Evolutionary conservation across 1,284 basidiomycete species (phyloP).

Genomic region (Xerocomus tenax): DNA sequence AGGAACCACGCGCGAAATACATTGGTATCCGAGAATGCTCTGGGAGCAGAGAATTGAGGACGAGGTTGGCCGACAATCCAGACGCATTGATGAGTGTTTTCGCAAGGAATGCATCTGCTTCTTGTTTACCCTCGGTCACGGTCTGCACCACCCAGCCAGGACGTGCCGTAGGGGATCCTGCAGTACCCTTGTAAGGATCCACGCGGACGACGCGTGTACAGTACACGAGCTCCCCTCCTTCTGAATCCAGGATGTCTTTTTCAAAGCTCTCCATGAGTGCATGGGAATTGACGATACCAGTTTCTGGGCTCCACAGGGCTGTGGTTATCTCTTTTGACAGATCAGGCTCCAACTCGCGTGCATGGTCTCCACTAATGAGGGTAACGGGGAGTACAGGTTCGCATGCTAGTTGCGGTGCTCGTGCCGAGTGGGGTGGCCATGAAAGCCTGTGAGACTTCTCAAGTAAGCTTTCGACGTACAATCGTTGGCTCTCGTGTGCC

Average conservation of each 20-base stretch:
- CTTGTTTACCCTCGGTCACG: constrained; percentile 40
- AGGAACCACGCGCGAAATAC: constrained; percentile 77
- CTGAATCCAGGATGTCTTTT: constrained; percentile 65
- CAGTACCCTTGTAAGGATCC: constrained; percentile 46
- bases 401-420: constrained; percentile 13
- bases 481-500: constrained; percentile 54
- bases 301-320: constrained; percentile 78
- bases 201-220: constrained; percentile 85
- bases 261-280: constrained; percentile 73
- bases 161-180: constrained; percentile 12
- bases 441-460: constrained; percentile 49
- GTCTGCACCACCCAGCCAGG: constrained; percentile 68
- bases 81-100: constrained; percentile 81
- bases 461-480: constrained; percentile 66
- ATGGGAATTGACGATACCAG: constrained; percentile 90
- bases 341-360: constrained; percentile 73
- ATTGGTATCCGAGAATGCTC: constrained; percentile 50
- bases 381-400: constrained; percentile 50
- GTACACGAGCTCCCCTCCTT: constrained; percentile 68
- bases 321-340: constrained; percentile 62
- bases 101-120: constrained; percentile 70
- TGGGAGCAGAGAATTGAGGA: constrained; percentile 67
- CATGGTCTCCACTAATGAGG: constrained; percentile 67
- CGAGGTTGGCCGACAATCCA: constrained; percentile 67
- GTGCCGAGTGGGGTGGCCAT: constrained; percentile 42